Percentiles rank a stretch among this genome's conserved stretches.
Conservation (phyloP, 768 basidiomycete species). For the Psilocybe azurescens region DNA sequence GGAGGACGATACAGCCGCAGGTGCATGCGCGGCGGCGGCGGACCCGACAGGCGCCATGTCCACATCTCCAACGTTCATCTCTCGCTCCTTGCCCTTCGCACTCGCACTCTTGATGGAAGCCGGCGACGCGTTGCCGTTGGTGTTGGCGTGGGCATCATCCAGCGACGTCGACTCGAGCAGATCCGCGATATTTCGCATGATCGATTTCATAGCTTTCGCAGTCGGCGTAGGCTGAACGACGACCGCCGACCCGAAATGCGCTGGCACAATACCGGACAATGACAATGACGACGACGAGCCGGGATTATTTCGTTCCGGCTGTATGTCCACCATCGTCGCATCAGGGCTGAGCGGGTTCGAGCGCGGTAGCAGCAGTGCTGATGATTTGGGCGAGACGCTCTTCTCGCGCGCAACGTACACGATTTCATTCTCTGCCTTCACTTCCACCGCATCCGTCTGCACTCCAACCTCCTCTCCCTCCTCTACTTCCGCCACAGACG, state of each 20-base stretch:
- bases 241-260: no score
- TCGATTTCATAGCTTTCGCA: constrained; percentile 22
- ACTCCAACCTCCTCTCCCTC: background rate
- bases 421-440: background rate
- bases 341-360: constrained; percentile 15
- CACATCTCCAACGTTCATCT: constrained; percentile 6
- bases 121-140: no score
- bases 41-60: background rate
- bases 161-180: constrained; percentile 19
- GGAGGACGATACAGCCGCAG: background rate
- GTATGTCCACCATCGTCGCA: constrained; percentile 18
- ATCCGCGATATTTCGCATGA: constrained; percentile 29
- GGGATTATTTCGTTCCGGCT: background rate
- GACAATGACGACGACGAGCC: no score
- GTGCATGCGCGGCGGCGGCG: no score
- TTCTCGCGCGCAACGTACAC: background rate
- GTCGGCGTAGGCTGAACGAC: constrained; percentile 11
- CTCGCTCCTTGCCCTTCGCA: constrained; percentile 22
- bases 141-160: background rate
- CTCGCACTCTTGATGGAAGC: background rate
- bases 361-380: background rate
- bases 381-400: background rate
- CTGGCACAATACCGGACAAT: no score
- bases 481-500: background rate
- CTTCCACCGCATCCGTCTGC: constrained; percentile 8